Evolutionary conservation across 2,329 filamentous ascomycete species (phyloP), one percentile per base, ranked within the genome.

Genomic region (Fusarium pseudograminearum): DNA sequence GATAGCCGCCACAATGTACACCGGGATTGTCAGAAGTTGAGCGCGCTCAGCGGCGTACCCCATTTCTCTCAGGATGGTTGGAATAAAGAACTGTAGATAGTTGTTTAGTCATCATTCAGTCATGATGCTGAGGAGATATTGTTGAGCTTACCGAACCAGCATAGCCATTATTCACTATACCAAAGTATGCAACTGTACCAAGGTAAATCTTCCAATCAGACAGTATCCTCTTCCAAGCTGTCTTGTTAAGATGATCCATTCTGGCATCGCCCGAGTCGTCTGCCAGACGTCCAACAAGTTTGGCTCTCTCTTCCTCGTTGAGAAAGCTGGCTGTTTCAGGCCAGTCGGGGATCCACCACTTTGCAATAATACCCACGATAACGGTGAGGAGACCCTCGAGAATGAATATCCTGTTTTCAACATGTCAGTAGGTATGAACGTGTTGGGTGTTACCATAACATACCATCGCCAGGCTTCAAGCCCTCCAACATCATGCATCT

Each of bases 261-360:
- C n/a, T 61, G 0, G 63, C 65, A 4, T 52, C 64, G 0, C 52
- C 47, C 0, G 50, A 38, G 1, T 61, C 57, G 4, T 44, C 48
- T 6, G 48, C 89, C 14, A 97, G 82, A 0, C 93, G 86, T 12
- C 86, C 86, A 4, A 93, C 80, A 0, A 96, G 91, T 47, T 93
- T 89, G 0, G 84, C 86, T 7, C 91, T 86, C 72, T 97, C 93
- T 31, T 88, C 86, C 5, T 89, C 85, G 0, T 87, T 89, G n/a
- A 97, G 83, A 75, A 97, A 97, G 0, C 71, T 86, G 0, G 93
- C 92, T 22, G 91, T 88, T 70, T 93, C 92, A 0, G 94, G 94
- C 73, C 93, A 97, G 75, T 97, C 93, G 68, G 92, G 86, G 1
- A 97, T 87, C 68, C 89, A 83, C 82, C 89, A 94, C 80, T 91